A percentile compares a stretch with the other conserved stretches of the same genome.
These are phyloP conservation scores for Microbotryum intermedium DNA, from an alignment of 1,284 basidiomycete species.

Conservation along the genomic window DNA sequence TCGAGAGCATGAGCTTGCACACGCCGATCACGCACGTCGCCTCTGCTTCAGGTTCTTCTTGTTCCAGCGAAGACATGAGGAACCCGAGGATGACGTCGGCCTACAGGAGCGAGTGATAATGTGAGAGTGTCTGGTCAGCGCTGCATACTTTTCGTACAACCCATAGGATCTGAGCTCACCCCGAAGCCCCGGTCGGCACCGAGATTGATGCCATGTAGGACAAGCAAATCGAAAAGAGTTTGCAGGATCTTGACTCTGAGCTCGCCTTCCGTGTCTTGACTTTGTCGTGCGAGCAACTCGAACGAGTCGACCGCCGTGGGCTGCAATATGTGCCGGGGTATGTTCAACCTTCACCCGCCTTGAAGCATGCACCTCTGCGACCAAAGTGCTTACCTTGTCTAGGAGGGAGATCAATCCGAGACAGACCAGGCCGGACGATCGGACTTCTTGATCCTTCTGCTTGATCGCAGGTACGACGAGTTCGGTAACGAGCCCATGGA, in stretches of 20 bases:
- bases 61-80: slow-evolving; percentile 62
- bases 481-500: slow-evolving; percentile 82
- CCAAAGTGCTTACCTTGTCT: slow-evolving; percentile 47
- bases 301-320: slow-evolving; percentile 86
- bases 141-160: not conserved
- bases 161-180: slow-evolving; percentile 6
- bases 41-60: slow-evolving; percentile 65
- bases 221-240: slow-evolving; percentile 80
- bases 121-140: not conserved
- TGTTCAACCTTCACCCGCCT: not conserved
- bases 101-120: slow-evolving; percentile 40
- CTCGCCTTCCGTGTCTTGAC: slow-evolving; percentile 64
- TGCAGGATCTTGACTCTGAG: slow-evolving; percentile 75
- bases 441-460: slow-evolving; percentile 69
- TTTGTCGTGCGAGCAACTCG: slow-evolving; percentile 79
- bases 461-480: slow-evolving; percentile 84
- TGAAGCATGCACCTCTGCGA: not conserved
- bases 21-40: slow-evolving; percentile 74
- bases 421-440: slow-evolving; percentile 77
- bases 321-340: slow-evolving; percentile 39
- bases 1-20: slow-evolving; percentile 80
- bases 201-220: slow-evolving; percentile 81
- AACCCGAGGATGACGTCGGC: slow-evolving; percentile 63
- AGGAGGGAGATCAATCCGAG: slow-evolving; percentile 87
- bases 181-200: slow-evolving; percentile 40